Evolutionary conservation across 345 rosid genomes (phyloP), one percentile per base, ranked within the genome.

Genomic region (Gossypium australe): DNA sequence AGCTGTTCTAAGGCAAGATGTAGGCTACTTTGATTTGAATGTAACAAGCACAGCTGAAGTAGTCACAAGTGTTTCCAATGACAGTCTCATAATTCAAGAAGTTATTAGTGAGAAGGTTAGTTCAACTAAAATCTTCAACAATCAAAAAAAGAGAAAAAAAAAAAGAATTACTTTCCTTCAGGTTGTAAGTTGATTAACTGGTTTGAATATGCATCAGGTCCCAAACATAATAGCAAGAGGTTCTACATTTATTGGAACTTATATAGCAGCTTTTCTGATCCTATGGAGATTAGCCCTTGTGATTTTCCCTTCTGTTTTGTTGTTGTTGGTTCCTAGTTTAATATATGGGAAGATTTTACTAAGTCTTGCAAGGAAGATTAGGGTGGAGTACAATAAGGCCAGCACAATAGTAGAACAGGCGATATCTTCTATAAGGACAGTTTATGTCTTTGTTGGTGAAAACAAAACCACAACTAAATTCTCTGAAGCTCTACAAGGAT

Each of bases 1-100:
- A 79, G 92, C 97, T n/a, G 88, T 91, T 2, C 74, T 93, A n/a
- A 82, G 98, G 71, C 95, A 93, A 87, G 98, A 93, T 3, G 92
- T 93, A 0, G 87, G 86, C 11, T 93, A 87, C 80, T 90, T 91
- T 70, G 98, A 91, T 86, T 77, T 90, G 78, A 87, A 89, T 77
- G 92, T 88, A 41, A 85, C 90, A 5, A 87, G 87, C 71, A 87
- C 92, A 14, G 78, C 94, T 9, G 94, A 93, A 68, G 88, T 90
- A 56, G 80, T 93, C 82, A 87, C 88, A 7, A 88, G 91, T 67
- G 92, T 93, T 70, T 89, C 95, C 24, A 90, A 83, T 59, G 97
- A 94, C 59, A 87, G 86, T 75, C 87, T 92, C 20, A 73, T 89
- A 27, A 89, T 93, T 76, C 98, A 89, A 82, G 94, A 93, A 61